A percentile compares a stretch with the other conserved stretches of the same genome.
phyloP scores from a whole-genome alignment of 2,329 filamentous ascomycete species.

The Aureobasidium sp. region DNA sequence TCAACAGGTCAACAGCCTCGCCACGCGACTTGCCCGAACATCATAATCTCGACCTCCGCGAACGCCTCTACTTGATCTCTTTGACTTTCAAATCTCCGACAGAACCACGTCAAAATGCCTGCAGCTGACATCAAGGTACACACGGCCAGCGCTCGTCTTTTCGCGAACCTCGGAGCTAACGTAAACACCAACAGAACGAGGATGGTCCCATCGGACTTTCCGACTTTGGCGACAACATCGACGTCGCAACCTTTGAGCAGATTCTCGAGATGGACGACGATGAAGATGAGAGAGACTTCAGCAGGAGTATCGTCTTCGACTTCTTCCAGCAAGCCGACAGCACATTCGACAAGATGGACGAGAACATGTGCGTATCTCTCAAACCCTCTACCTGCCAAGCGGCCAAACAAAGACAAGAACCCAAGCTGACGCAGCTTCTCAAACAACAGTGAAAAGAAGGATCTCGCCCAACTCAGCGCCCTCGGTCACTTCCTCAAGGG shows the following conservation, averaged over 20 bases:
- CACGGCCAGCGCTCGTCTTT: neutral
- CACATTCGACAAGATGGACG: slow-evolving; percentile 81
- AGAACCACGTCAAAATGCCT: neutral
- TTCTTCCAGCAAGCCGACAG: slow-evolving; percentile 88
- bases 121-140: slow-evolving; percentile 18
- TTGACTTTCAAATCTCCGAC: neutral
- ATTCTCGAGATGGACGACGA: slow-evolving; percentile 98
- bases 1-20: neutral
- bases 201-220: slow-evolving; percentile 45
- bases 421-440: neutral
- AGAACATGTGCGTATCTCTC: slow-evolving; percentile 60
- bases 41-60: neutral
- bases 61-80: neutral
- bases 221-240: slow-evolving; percentile 69
- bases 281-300: slow-evolving; percentile 78
- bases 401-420: neutral
- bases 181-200: slow-evolving; percentile 32
- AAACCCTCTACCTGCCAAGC: neutral
- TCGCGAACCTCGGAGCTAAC: neutral
- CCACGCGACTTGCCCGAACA: slow-evolving; percentile 3
- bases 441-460: slow-evolving; percentile 51
- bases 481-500: slow-evolving; percentile 97
- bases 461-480: slow-evolving; percentile 69
- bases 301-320: slow-evolving; percentile 76
- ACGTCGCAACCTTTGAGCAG: slow-evolving; percentile 76